phyloP scores from a whole-genome alignment of 2,329 filamentous ascomycete species.

The Chaetomiaceae sp. region DNA sequence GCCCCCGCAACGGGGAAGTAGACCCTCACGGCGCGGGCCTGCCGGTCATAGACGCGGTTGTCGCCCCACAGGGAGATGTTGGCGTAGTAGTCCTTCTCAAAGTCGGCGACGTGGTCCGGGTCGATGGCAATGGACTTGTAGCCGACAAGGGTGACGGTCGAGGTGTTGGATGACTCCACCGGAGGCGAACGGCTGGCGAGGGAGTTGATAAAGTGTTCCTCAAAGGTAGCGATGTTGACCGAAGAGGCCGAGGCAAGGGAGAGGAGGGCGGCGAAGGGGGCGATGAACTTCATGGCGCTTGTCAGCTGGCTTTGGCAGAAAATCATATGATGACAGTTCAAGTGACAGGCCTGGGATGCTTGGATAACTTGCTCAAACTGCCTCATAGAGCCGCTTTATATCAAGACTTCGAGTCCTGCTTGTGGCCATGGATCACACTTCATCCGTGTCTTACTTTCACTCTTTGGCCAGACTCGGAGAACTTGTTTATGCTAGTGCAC shows the following conservation, averaged over 20 bases:
- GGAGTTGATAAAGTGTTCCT: conserved; percentile 1
- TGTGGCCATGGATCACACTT: not conserved
- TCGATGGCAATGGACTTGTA: not conserved
- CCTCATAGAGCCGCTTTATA: not conserved
- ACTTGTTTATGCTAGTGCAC: not conserved
- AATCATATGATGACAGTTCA: not conserved
- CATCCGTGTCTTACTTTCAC: not conserved
- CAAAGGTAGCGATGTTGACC: not conserved
- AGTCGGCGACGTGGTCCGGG: not conserved
- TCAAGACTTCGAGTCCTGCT: not conserved
- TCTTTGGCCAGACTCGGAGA: not conserved
- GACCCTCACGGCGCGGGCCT: not conserved
- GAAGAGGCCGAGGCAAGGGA: not conserved
- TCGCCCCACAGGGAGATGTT: not conserved
- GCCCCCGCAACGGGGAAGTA: not conserved
- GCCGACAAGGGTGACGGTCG: not conserved
- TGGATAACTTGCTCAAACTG: conserved; percentile 1
- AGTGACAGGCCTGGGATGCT: not conserved
- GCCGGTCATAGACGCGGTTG: not conserved
- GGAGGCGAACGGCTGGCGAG: not conserved
- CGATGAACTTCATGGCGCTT: not conserved
- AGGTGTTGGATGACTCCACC: not conserved
- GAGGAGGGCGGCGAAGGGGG: not conserved
- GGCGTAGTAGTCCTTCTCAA: not conserved
- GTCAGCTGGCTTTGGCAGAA: not conserved